These are phyloP conservation scores for Nymphaea colorata DNA, from an alignment of 164 flowering plant genomes.

Conservation along the genomic window DNA sequence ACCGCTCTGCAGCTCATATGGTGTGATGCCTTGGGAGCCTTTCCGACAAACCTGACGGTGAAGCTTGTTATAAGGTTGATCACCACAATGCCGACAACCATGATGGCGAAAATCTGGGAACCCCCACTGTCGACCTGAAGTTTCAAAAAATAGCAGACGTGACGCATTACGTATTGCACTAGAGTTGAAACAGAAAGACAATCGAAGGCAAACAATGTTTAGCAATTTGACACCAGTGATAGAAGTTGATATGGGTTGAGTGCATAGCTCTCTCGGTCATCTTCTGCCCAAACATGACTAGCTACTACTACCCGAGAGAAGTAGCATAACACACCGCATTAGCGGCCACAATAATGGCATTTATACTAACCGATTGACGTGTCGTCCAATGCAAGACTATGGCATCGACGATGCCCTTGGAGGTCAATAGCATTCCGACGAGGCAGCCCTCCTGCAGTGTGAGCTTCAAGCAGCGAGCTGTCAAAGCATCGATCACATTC, in stretches of 20 bases:
- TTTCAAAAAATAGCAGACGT: background rate
- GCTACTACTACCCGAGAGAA: no score
- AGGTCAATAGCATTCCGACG: background rate
- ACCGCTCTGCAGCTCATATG: background rate
- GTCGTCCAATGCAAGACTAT: background rate
- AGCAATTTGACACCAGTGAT: background rate
- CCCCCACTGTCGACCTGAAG: background rate
- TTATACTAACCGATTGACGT: background rate
- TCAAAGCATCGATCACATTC: background rate
- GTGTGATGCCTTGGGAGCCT: background rate
- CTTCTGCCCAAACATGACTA: no score
- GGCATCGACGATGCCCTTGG: background rate
- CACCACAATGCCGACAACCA: background rate
- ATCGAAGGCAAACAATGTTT: no score
- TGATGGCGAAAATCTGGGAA: background rate
- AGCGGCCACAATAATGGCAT: background rate
- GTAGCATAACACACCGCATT: background rate
- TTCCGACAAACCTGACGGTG: background rate
- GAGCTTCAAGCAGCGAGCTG: background rate
- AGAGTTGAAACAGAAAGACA: no score
- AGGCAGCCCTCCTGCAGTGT: background rate
- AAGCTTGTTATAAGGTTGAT: background rate
- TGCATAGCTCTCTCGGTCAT: no score
- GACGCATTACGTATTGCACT: no score
- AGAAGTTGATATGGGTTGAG: background rate